Conservation (phyloP, 768 basidiomycete genomes). For the Rhodotorula kratochvilovae region DNA sequence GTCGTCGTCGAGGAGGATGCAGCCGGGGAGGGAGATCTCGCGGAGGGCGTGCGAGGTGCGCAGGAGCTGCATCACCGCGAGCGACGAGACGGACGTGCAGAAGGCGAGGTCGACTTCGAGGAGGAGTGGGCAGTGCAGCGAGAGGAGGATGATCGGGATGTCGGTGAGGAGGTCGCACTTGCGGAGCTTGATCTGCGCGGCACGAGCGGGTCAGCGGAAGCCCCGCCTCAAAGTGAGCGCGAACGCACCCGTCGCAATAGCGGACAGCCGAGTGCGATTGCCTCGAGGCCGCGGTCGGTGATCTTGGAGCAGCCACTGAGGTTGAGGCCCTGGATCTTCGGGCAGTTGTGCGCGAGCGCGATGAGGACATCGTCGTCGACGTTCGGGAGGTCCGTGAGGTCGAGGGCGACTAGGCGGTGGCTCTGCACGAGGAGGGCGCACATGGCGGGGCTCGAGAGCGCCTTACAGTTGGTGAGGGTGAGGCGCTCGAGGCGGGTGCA, state of each 20-base stretch:
- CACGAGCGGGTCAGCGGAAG: background rate
- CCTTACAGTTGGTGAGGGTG: conserved; percentile 80
- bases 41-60: conserved; percentile 72
- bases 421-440: conserved; percentile 66
- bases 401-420: conserved; percentile 79
- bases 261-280: conserved; percentile 69
- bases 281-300: conserved; percentile 69
- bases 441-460: conserved; percentile 70
- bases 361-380: conserved; percentile 73
- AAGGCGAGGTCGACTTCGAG: conserved; percentile 90
- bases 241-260: conserved; percentile 64
- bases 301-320: conserved; percentile 75
- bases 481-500: conserved; percentile 81
- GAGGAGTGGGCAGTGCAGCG: conserved; percentile 72
- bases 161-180: conserved; percentile 73
- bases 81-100: conserved; percentile 71
- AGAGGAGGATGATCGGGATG: conserved; percentile 66
- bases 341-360: conserved; percentile 70
- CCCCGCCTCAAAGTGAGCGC: background rate
- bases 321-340: conserved; percentile 84
- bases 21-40: conserved; percentile 81
- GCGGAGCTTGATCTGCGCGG: conserved; percentile 69
- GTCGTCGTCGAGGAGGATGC: conserved; percentile 68
- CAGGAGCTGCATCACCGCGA: conserved; percentile 78
- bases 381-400: conserved; percentile 75